Percentiles rank a stretch among this genome's conserved stretches.
These are phyloP conservation scores for Coffea humblotiana DNA, from an alignment of 305 asterid species.

Conservation along the genomic window DNA sequence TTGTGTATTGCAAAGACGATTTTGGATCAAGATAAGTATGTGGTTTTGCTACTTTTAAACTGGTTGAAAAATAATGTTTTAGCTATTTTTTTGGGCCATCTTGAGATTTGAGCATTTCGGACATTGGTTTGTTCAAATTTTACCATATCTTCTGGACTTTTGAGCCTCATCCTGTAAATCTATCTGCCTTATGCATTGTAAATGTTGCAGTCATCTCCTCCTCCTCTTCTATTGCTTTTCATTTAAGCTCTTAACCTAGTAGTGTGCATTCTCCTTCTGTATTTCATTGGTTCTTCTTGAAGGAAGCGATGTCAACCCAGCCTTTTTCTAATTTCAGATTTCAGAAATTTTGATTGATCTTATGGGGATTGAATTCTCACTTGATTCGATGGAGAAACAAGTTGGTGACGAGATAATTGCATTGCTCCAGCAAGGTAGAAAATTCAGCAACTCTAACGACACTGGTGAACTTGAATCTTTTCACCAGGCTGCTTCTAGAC, in stretches of 20 bases:
- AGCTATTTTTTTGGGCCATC: no score
- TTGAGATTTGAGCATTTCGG: background rate
- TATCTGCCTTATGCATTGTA: background rate
- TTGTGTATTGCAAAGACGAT: background rate
- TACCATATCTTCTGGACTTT: background rate
- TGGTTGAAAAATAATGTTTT: background rate
- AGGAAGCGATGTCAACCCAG: conserved; percentile 22
- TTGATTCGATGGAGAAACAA: conserved; percentile 83
- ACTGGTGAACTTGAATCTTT: conserved; percentile 84
- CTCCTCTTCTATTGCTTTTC: background rate
- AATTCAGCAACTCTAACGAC: conserved; percentile 64
- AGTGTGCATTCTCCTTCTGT: background rate
- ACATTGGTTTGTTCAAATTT: background rate
- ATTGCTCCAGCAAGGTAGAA: conserved; percentile 91
- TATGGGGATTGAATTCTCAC: conserved; percentile 68
- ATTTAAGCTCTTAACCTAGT: background rate
- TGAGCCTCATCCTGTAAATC: background rate
- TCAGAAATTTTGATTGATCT: conserved; percentile 73
- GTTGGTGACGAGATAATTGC: conserved; percentile 84
- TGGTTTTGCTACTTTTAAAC: background rate
- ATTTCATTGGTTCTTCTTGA: background rate
- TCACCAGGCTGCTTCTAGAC: conserved; percentile 85
- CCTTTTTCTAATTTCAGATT: conserved; percentile 51
- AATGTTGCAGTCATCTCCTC: no score
- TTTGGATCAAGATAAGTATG: background rate